Conservation (phyloP, 2,329 filamentous ascomycete species). For the Arthroderma uncinatum region DNA sequence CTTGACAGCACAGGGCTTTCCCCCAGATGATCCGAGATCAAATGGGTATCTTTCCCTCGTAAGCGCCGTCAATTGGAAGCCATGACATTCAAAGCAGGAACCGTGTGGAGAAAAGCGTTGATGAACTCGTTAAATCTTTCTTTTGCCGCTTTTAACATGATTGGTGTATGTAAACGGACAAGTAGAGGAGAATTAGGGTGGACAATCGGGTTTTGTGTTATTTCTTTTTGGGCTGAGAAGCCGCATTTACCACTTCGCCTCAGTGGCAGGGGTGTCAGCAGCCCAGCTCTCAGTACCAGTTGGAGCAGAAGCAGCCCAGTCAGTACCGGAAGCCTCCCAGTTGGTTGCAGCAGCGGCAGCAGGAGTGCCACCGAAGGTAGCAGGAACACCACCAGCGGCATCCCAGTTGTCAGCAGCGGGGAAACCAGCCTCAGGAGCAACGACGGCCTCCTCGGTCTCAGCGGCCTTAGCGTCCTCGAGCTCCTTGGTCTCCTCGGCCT, state of each 20-base stretch:
- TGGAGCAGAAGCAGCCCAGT: slow-evolving; percentile 42
- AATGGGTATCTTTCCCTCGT: slow-evolving; percentile 99
- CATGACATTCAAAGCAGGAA: slow-evolving; percentile 3
- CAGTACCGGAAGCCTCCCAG: slow-evolving; percentile 49
- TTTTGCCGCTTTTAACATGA: slow-evolving; percentile 1
- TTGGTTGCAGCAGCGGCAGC: slow-evolving; percentile 48
- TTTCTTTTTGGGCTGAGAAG: background rate
- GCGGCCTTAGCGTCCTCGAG: slow-evolving; percentile 73
- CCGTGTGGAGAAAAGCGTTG: slow-evolving; percentile 24
- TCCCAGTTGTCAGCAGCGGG: slow-evolving; percentile 71
- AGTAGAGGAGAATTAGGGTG: background rate
- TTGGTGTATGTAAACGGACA: background rate
- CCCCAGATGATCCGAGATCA: slow-evolving; percentile 50
- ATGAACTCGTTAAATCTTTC: slow-evolving; percentile 8
- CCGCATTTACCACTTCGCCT: slow-evolving; percentile 32
- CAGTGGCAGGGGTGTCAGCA: slow-evolving; percentile 24
- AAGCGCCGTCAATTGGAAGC: slow-evolving; percentile 58
- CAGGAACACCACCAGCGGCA: slow-evolving; percentile 53
- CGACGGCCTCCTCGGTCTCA: slow-evolving; percentile 66
- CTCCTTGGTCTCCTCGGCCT: slow-evolving; percentile 99
- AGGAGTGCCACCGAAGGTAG: slow-evolving; percentile 55
- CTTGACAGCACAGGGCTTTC: slow-evolving; percentile 91
- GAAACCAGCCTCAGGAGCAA: slow-evolving; percentile 69
- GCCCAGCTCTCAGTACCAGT: slow-evolving; percentile 32
- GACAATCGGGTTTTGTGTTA: background rate